Conservation (phyloP, 176 grass and related monocot genomes). For the Ensete ventricosum region DNA sequence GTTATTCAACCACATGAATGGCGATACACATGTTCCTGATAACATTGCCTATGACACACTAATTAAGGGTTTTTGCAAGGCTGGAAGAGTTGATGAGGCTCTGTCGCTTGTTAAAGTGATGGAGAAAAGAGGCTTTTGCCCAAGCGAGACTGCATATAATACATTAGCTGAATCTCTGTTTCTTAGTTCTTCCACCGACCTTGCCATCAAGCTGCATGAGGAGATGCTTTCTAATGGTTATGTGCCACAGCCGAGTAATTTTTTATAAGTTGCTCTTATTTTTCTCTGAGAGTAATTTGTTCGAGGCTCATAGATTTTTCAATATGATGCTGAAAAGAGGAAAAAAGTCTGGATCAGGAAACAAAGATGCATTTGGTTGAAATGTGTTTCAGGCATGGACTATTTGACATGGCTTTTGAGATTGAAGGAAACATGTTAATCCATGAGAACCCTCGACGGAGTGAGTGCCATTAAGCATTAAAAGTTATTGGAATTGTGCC, state of each 20-base stretch:
- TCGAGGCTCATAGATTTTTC: constrained; percentile 14
- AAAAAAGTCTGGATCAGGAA: background rate
- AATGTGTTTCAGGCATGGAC: constrained; percentile 9
- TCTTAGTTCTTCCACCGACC: constrained; percentile 16
- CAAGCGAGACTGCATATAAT: constrained; percentile 26
- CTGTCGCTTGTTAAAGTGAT: constrained; percentile 32
- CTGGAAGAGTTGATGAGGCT: constrained; percentile 22
- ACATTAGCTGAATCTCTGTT: constrained; percentile 22
- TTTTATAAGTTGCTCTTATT: constrained; percentile 1
- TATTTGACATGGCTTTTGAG: constrained; percentile 16
- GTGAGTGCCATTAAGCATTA: background rate
- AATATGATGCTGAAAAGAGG: constrained; percentile 21
- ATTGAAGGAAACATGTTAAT: constrained; percentile 11
- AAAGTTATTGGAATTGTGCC: background rate
- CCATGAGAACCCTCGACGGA: background rate
- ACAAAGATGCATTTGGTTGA: constrained; percentile 11
- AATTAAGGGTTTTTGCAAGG: constrained; percentile 17
- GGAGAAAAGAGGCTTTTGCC: constrained; percentile 31
- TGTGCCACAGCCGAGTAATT: constrained; percentile 2
- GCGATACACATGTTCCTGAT: constrained; percentile 12
- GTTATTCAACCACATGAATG: constrained; percentile 29
- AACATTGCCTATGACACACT: constrained; percentile 21
- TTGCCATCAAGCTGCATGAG: constrained; percentile 22
- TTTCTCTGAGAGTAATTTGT: constrained; percentile 16
- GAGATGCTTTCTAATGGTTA: constrained; percentile 32